Conservation (phyloP, 306 rosid genomes). For the Citrullus amarus region DNA sequence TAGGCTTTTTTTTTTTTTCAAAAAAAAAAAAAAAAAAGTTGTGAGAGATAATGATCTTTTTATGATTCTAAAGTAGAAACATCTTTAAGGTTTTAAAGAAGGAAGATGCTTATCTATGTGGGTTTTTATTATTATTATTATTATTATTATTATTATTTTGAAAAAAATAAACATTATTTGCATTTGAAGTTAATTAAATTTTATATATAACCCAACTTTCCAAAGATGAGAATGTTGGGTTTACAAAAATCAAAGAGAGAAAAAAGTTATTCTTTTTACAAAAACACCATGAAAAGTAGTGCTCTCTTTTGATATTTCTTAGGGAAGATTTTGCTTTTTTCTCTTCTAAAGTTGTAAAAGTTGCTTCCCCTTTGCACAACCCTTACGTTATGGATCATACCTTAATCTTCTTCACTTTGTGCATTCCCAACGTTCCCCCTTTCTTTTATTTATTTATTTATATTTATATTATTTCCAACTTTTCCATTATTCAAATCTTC, state of each 20-base stretch:
- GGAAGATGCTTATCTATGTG: constrained; percentile 51
- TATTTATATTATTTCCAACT: background rate
- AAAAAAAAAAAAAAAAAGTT: constrained; percentile 20
- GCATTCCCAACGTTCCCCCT: constrained; percentile 27
- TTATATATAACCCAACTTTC: constrained; percentile 43
- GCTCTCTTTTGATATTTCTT: constrained; percentile 72
- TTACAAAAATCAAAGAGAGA: constrained; percentile 61
- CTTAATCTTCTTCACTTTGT: constrained; percentile 26
- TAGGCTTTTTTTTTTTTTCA: constrained; percentile 19
- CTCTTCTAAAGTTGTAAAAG: constrained; percentile 46
- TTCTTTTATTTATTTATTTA: background rate
- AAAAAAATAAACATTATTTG: background rate
- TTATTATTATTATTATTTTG: background rate
- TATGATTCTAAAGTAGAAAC: constrained; percentile 73
- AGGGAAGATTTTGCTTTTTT: constrained; percentile 80
- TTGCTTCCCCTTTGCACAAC: constrained; percentile 67
- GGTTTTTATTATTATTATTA: constrained; percentile 1
- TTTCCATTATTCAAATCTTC: background rate
- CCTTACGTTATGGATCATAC: constrained; percentile 58
- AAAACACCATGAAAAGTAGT: constrained; percentile 75
- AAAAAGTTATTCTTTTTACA: constrained; percentile 73
- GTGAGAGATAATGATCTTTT: constrained; percentile 64
- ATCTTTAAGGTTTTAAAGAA: constrained; percentile 65
- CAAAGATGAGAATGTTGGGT: constrained; percentile 74
- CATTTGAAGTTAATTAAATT: constrained; percentile 19